Evolutionary conservation across 2,329 filamentous ascomycete species (phyloP).

Genomic region (Trichophyton verrucosum): DNA sequence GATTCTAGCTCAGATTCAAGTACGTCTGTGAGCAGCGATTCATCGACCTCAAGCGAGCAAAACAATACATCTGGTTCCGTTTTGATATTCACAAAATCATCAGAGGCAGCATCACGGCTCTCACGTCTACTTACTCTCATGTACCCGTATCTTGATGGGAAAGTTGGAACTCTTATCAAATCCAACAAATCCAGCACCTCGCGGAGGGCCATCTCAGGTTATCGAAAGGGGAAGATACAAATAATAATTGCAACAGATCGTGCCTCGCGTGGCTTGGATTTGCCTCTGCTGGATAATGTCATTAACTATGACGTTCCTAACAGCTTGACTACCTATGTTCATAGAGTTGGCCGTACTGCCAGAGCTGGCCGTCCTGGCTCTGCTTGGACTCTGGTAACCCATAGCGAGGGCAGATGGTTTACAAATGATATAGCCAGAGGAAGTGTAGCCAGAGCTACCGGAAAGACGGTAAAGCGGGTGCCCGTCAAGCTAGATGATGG

Average conservation of each 20-base stretch:
- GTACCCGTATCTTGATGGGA: slow-evolving; percentile 43
- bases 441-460: slow-evolving; percentile 23
- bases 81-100: slow-evolving; percentile 82
- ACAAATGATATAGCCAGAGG: slow-evolving; percentile 62
- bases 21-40: slow-evolving; percentile 1
- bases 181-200: slow-evolving; percentile 61
- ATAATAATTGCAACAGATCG: slow-evolving; percentile 85
- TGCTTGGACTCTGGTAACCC: slow-evolving; percentile 77
- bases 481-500: slow-evolving; percentile 21
- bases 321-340: slow-evolving; percentile 71
- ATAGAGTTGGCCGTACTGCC: slow-evolving; percentile 83
- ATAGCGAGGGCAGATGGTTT: slow-evolving; percentile 82
- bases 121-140: slow-evolving; percentile 63
- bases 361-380: slow-evolving; percentile 62
- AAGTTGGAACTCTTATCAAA: slow-evolving; percentile 61
- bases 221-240: slow-evolving; percentile 49
- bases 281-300: slow-evolving; percentile 66
- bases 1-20: slow-evolving; percentile 22
- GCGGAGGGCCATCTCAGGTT: slow-evolving; percentile 54
- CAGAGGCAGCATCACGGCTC: slow-evolving; percentile 77
- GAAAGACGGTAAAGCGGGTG: slow-evolving; percentile 21
- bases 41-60: slow-evolving; percentile 18
- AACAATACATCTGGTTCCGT: slow-evolving; percentile 34
- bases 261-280: slow-evolving; percentile 81
- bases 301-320: slow-evolving; percentile 88